Evolutionary conservation across 73 alveolate genomes (phyloP).

Genomic region (Paramecium caudatum): DNA sequence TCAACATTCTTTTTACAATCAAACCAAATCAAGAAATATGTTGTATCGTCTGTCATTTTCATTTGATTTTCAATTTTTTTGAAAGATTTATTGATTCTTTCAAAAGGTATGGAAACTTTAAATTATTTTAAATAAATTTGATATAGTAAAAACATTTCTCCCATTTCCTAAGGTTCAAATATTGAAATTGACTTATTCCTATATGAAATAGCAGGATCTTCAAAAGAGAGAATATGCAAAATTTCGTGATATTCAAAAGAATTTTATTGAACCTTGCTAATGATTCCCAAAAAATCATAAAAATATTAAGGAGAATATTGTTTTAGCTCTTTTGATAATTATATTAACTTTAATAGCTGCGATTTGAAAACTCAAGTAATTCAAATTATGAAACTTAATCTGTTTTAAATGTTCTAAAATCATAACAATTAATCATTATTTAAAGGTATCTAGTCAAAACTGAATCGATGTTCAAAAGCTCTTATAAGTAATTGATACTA

Average conservation of each 20-base stretch:
- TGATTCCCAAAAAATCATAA: constrained; percentile 43
- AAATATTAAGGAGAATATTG: background rate
- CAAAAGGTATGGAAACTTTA: background rate
- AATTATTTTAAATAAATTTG: constrained; percentile 32
- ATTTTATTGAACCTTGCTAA: constrained; percentile 3
- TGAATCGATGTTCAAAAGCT: constrained; percentile 5
- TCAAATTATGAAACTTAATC: constrained; percentile 56
- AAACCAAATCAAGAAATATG: constrained; percentile 54
- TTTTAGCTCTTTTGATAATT: constrained; percentile 4
- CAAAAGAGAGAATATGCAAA: constrained; percentile 6
- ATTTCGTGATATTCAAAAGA: constrained; percentile 20
- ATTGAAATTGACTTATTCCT: constrained; percentile 1
- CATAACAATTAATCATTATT: background rate
- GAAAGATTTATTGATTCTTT: constrained; percentile 16
- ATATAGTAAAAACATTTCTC: constrained; percentile 1
- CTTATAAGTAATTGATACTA: background rate
- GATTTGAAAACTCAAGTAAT: constrained; percentile 42
- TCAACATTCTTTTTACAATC: constrained; percentile 57
- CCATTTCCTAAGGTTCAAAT: constrained; percentile 28
- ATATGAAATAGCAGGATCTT: background rate
- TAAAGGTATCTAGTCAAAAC: background rate
- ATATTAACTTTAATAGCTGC: constrained; percentile 3
- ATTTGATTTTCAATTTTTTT: background rate
- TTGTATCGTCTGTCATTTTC: background rate
- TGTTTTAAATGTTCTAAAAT: constrained; percentile 38